A percentile compares a stretch with the other conserved stretches of the same genome.
phyloP scores from a whole-genome alignment of 164 flowering plant genomes.

The Dillenia suffruticosa region DNA sequence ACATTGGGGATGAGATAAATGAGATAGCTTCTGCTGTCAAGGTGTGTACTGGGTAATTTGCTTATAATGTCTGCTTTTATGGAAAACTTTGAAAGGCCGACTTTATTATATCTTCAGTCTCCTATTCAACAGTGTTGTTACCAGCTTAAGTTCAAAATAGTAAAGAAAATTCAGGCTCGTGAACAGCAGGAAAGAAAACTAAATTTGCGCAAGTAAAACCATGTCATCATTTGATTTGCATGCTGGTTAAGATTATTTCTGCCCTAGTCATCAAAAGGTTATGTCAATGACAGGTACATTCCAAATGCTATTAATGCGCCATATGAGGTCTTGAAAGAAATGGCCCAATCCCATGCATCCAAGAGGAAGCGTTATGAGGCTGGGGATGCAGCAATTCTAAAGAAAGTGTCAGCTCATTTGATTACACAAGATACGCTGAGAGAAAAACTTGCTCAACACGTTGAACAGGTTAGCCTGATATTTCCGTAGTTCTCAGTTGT shows the following conservation, averaged over 20 bases:
- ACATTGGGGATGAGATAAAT: slow-evolving; percentile 95
- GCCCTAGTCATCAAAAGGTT: not conserved
- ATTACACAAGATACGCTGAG: slow-evolving; percentile 56
- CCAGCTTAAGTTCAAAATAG: slow-evolving; percentile 87
- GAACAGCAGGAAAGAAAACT: slow-evolving; percentile 96
- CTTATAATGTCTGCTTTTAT: not conserved
- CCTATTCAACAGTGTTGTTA: slow-evolving; percentile 87
- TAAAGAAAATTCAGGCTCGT: slow-evolving; percentile 90
- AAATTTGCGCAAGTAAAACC: slow-evolving; percentile 64
- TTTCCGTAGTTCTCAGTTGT: not conserved
- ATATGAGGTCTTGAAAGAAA: slow-evolving; percentile 61
- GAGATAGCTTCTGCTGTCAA: slow-evolving; percentile 96
- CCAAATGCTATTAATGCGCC: slow-evolving; percentile 70
- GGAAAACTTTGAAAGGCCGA: slow-evolving; percentile 10
- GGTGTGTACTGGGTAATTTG: slow-evolving; percentile 31
- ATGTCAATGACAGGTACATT: slow-evolving; percentile 51
- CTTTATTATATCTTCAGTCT: slow-evolving; percentile 38
- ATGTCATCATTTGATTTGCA: not conserved
- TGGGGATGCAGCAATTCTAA: slow-evolving; percentile 59
- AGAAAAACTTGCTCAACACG: slow-evolving; percentile 82
- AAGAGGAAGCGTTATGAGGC: slow-evolving; percentile 56
- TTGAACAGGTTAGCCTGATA: slow-evolving; percentile 61
- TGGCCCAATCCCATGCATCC: slow-evolving; percentile 40
- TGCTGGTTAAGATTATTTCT: not conserved
- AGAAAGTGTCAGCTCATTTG: slow-evolving; percentile 41